Percentiles rank a stretch among this genome's conserved stretches.
Conservation (phyloP, 176 grass and related monocot species). For the Raddia guianensis region DNA sequence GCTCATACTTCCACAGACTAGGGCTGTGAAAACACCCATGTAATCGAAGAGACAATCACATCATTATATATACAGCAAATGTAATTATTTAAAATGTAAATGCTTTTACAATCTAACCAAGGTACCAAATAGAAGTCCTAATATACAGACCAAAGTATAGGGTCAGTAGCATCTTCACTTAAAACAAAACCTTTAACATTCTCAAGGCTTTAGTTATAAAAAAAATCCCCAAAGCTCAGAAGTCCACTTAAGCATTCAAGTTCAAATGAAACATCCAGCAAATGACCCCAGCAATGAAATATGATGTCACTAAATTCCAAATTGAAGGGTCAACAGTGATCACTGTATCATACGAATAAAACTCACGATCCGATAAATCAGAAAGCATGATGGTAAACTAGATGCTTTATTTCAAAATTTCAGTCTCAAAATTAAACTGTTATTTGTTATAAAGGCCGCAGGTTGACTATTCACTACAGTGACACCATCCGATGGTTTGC, state of each 20-base stretch:
- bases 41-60: slow-evolving; percentile 3
- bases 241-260: background rate
- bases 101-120: background rate
- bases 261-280: background rate
- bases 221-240: background rate
- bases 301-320: background rate
- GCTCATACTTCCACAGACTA: slow-evolving; percentile 24
- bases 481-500: slow-evolving; percentile 22
- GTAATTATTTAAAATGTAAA: background rate
- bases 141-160: background rate
- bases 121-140: background rate
- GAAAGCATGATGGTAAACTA: slow-evolving; percentile 18
- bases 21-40: slow-evolving; percentile 18
- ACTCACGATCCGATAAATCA: background rate
- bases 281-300: background rate
- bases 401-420: slow-evolving; percentile 9
- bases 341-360: slow-evolving; percentile 18
- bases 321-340: background rate
- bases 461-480: background rate
- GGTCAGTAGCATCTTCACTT: background rate
- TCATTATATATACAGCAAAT: background rate
- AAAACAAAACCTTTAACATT: background rate
- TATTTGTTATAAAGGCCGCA: slow-evolving; percentile 21
- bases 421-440: background rate
- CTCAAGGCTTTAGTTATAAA: background rate